Base-by-base conservation (phyloP, 129 eudicot genomes). In the Mikania micrantha region DNA sequence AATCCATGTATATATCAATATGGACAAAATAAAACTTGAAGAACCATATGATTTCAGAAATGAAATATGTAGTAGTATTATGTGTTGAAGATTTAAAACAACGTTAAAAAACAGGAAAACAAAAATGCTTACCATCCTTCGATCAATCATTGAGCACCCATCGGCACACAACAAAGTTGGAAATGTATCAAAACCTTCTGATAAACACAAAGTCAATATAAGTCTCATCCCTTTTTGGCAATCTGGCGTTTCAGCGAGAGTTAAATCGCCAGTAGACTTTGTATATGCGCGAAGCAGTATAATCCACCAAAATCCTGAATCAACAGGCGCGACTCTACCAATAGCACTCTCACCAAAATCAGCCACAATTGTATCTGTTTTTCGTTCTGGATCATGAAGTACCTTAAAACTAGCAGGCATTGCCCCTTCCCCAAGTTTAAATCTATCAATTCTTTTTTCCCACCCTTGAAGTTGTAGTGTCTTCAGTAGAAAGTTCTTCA, bases 391-490 rank as follows among this genome's bases (percentile, higher is more conserved):
- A 40, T 93, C 90, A 75, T 93, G 99, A 57, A 89, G 96, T 63
- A 93, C 99, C 74, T 93, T 93, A 63, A 93, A 93, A 76, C 99
- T 93, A 71, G 98, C 98, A 29, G 98, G 98, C 98, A 93, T 93
- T 25, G 82, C 98, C 47, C 98, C 98, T 85, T 93, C 98, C 13
- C 98, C 98, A 19, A 93, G 95, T 73, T 84, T 88, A 67, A 93
- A 93, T 70, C 91, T 87, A 60, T 93, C 98, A 24, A 93, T 49
- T 82, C 82, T 82, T 68, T 93, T 93, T 77, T 93, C 98, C 96
- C 98, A 89, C 20, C 92, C 84, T 80, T 93, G 98, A 72, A 93
- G 96, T 70, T 88, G 96, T 67, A 88, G 90, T 13, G 98, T 93
- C 75, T 89, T 93, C 58, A 93, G 34, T 22, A 93, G 64, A 78